These are phyloP conservation scores for Microcyclospora tardicrescens DNA, from an alignment of 2,329 filamentous ascomycete genomes.

Conservation along the genomic window DNA sequence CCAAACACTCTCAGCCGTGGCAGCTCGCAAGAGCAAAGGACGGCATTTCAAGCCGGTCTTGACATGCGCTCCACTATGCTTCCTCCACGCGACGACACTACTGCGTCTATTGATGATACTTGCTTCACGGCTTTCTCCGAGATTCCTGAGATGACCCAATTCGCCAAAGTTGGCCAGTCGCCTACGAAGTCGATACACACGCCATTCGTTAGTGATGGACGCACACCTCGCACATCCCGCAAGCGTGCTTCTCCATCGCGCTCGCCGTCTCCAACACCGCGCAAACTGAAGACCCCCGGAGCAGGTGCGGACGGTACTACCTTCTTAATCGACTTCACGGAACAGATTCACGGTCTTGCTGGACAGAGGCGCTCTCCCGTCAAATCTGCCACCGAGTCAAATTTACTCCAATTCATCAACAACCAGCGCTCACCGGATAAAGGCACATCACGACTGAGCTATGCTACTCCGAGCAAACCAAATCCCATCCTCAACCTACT, in stretches of 20 bases:
- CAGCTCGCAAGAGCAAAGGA: slow-evolving; percentile 11
- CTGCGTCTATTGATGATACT: slow-evolving; percentile 47
- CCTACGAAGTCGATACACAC: slow-evolving; percentile 27
- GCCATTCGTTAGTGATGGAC: slow-evolving; percentile 11
- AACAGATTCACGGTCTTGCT: slow-evolving; percentile 51
- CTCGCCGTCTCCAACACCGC: slow-evolving; percentile 41
- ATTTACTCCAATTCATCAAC: slow-evolving; percentile 31
- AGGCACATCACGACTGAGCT: slow-evolving; percentile 16
- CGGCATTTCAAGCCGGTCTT: slow-evolving; percentile 13
- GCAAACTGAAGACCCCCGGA: slow-evolving; percentile 29
- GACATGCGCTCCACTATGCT: slow-evolving; percentile 11
- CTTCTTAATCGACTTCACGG: slow-evolving; percentile 76
- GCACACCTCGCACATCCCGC: slow-evolving; percentile 38
- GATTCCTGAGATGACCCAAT: slow-evolving; percentile 74
- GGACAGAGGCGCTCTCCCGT: slow-evolving; percentile 38
- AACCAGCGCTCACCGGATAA: slow-evolving; percentile 31
- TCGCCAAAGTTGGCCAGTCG: slow-evolving; percentile 55
- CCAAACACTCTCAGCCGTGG: slow-evolving; percentile 12
- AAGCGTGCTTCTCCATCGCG: slow-evolving; percentile 29
- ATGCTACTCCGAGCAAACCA: slow-evolving; percentile 31
- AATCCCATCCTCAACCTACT: slow-evolving; percentile 54
- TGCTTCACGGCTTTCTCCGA: slow-evolving; percentile 82
- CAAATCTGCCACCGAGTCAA: slow-evolving; percentile 36
- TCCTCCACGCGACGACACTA: slow-evolving; percentile 20
- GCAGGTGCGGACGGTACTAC: slow-evolving; percentile 50